Base-by-base conservation (phyloP, 2,329 filamentous ascomycete genomes). In the Ophiostoma quercus region DNA sequence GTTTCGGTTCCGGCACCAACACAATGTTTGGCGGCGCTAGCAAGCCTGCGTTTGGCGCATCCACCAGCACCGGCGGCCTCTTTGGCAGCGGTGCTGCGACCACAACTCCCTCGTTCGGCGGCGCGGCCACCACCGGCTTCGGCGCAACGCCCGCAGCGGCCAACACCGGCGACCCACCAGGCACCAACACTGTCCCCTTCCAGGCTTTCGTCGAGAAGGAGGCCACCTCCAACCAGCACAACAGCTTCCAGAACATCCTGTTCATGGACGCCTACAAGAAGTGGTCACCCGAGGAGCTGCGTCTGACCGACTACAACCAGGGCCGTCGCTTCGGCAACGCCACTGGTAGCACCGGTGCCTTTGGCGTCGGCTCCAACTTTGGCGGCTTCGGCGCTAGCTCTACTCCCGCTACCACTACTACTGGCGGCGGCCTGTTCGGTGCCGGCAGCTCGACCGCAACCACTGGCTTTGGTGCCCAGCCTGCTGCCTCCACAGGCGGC, bases 281-380 rank as follows among this genome's bases (percentile, higher is more conserved):
- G 78, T 98, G 90, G 83, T 97, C 94, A 11, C 87, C 92, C n/a
- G 95, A 92, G 75, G 90, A 95, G 78, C 80, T 95, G 69, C 85
- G 92, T 76, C 80, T 96, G 72, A 92, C 88, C 65, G 95, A 99
- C 79, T 99, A 99, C 78, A 87, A 89, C 71, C 91, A 94, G 79
- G 94, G 94, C 67, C 88, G 94, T 71, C 90, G 90, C 69, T 92
- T 87, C 77, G 95, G 94, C 43, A 96, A 94, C 79, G 85, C 86
- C 60, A 92, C 90, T 72, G 54, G 51, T 37, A 90, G 51, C 39
- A 90, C 93, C 74, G 93, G 93, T 71, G 91, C 90, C 8, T 97
- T 97, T 79, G 94, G 93, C 22, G 84, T 88, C 34, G 78, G 78
- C 74, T 84, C 83, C 25, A 79, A 79, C 66, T 83, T 86, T 74